phyloP scores from a whole-genome alignment of 345 rosid species.

The Lumnitzera racemosa region DNA sequence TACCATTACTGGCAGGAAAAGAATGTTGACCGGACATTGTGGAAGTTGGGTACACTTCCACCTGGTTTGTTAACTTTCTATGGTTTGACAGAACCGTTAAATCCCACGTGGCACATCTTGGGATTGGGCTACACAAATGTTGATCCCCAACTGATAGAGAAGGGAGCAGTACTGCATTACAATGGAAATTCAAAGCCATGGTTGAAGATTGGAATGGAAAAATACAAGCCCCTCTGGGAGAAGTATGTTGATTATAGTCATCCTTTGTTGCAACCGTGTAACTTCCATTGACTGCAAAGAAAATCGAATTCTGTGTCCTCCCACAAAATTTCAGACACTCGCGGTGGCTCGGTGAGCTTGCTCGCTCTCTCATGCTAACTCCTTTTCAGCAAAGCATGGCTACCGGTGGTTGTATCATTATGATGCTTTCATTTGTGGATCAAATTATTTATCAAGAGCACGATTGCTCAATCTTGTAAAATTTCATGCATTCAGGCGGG shows the following conservation, averaged over 20 bases:
- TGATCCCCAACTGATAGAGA: constrained; percentile 67
- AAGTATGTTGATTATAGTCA: constrained; percentile 76
- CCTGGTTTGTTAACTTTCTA: constrained; percentile 89
- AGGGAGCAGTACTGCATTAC: constrained; percentile 90
- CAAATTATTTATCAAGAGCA: not conserved
- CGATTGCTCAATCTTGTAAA: not conserved
- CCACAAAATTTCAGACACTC: constrained; percentile 3
- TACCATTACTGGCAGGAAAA: constrained; percentile 94
- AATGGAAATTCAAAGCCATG: constrained; percentile 94
- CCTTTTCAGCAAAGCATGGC: constrained; percentile 42
- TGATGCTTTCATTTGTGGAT: not conserved
- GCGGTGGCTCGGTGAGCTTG: constrained; percentile 9
- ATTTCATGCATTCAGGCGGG: not conserved
- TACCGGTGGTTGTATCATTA: constrained; percentile 17
- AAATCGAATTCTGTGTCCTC: constrained; percentile 4
- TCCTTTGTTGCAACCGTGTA: constrained; percentile 77
- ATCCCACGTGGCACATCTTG: constrained; percentile 77
- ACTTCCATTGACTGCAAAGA: constrained; percentile 52
- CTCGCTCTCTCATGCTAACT: constrained; percentile 27
- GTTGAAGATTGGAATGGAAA: constrained; percentile 95
- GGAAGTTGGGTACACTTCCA: constrained; percentile 92
- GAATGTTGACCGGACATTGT: constrained; percentile 75
- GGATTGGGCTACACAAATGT: constrained; percentile 90
- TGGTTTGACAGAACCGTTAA: constrained; percentile 77
- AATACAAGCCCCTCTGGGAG: constrained; percentile 93